Evolutionary conservation across 768 basidiomycete species (phyloP).

Genomic region (Boletus vermiculosoides): DNA sequence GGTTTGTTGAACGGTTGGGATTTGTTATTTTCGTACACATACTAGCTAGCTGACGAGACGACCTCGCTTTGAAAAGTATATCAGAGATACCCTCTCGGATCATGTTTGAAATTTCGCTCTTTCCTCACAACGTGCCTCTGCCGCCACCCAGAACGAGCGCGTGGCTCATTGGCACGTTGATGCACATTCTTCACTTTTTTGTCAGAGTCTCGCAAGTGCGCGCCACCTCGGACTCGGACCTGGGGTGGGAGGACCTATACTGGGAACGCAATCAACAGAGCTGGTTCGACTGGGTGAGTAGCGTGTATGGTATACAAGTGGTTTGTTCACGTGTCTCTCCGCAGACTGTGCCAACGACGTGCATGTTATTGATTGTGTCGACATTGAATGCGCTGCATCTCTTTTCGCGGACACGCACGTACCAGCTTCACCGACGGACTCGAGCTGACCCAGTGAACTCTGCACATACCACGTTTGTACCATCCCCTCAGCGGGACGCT

Average conservation of each 20-base stretch:
- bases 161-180: slow-evolving; percentile 56
- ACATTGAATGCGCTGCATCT: slow-evolving; percentile 62
- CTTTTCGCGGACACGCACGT: slow-evolving; percentile 66
- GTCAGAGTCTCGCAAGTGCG: slow-evolving; percentile 59
- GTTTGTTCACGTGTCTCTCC: slow-evolving; percentile 11
- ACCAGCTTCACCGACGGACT: slow-evolving; percentile 60
- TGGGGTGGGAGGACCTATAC: slow-evolving; percentile 80
- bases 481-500: slow-evolving; percentile 36
- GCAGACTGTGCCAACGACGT: slow-evolving; percentile 65
- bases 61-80: slow-evolving; percentile 42
- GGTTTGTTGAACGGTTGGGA: slow-evolving; percentile 57
- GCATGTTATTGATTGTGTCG: slow-evolving; percentile 53
- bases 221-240: slow-evolving; percentile 59
- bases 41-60: slow-evolving; percentile 14
- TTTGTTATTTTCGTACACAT: slow-evolving; percentile 2
- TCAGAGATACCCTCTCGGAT: slow-evolving; percentile 66
- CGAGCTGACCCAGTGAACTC: slow-evolving; percentile 63
- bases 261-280: slow-evolving; percentile 58
- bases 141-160: slow-evolving; percentile 67
- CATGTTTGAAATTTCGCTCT: slow-evolving; percentile 75
- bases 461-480: slow-evolving; percentile 65
- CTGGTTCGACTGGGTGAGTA: slow-evolving; percentile 80
- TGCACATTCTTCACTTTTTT: slow-evolving; percentile 70
- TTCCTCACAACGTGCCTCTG: slow-evolving; percentile 78
- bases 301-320: slow-evolving; percentile 7